A percentile compares a stretch with the other conserved stretches of the same genome.
phyloP scores from a whole-genome alignment of 2,329 filamentous ascomycete genomes.

The Penicillium nordicum region DNA sequence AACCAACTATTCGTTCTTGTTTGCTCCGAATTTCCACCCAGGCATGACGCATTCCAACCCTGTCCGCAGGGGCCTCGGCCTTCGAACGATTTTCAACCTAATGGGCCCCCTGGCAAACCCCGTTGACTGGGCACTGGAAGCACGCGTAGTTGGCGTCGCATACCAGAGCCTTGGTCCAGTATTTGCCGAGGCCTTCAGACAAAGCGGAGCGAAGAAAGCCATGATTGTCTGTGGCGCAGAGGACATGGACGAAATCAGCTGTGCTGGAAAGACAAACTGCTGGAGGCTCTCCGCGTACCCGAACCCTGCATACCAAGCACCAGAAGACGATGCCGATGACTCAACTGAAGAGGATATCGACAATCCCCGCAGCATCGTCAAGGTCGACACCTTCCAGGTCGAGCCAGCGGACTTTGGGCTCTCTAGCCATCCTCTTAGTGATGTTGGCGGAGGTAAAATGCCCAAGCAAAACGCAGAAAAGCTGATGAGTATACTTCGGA shows the following conservation, averaged over 20 bases:
- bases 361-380: slow-evolving; percentile 46
- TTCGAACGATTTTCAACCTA: slow-evolving; percentile 96
- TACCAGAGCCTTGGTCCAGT: slow-evolving; percentile 80
- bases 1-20: slow-evolving; percentile 92
- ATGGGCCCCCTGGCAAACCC: slow-evolving; percentile 91
- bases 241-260: slow-evolving; percentile 92
- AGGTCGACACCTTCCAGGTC: slow-evolving; percentile 73
- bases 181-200: slow-evolving; percentile 77
- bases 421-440: slow-evolving; percentile 65
- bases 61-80: slow-evolving; percentile 82
- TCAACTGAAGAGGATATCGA: slow-evolving; percentile 40
- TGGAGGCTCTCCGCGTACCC: slow-evolving; percentile 67
- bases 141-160: slow-evolving; percentile 88
- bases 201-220: slow-evolving; percentile 75
- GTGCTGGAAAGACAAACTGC: slow-evolving; percentile 81
- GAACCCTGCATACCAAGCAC: slow-evolving; percentile 43
- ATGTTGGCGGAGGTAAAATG: slow-evolving; percentile 80
- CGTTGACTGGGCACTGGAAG: slow-evolving; percentile 78
- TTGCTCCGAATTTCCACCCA: slow-evolving; percentile 92
- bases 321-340: slow-evolving; percentile 44
- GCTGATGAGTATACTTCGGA: slow-evolving; percentile 69
- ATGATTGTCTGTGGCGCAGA: slow-evolving; percentile 91
- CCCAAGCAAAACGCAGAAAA: slow-evolving; percentile 86
- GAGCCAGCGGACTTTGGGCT: slow-evolving; percentile 86
- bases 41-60: slow-evolving; percentile 87